Evolutionary conservation across 164 flowering plant genomes (phyloP).

Genomic region (Santalum album): DNA sequence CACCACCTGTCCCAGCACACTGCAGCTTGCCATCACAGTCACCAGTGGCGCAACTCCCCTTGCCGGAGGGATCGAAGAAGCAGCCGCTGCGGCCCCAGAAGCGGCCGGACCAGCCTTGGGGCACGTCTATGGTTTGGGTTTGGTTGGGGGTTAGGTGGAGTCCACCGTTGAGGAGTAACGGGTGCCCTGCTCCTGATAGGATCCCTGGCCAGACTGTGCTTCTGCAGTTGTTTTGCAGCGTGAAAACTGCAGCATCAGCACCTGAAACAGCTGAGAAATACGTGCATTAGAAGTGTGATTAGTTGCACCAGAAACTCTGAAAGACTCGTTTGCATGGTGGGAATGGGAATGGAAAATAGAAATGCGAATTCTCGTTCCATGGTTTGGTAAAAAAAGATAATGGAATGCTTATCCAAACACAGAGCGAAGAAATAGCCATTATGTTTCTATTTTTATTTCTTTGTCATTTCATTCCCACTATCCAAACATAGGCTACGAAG

Average conservation of each 20-base stretch:
- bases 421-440: no score
- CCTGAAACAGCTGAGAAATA: slow-evolving; percentile 11
- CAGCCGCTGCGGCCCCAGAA: slow-evolving; percentile 35
- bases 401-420: no score
- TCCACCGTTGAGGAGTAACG: slow-evolving; percentile 26
- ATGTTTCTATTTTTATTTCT: no score
- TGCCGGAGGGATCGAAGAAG: slow-evolving; percentile 23
- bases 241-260: slow-evolving; percentile 23
- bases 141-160: slow-evolving; percentile 19
- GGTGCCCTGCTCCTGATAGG: slow-evolving; percentile 25
- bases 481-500: no score
- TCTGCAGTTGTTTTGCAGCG: slow-evolving; percentile 27
- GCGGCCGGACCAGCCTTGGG: slow-evolving; percentile 41
- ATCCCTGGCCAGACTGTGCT: slow-evolving; percentile 37
- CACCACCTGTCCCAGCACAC: slow-evolving; percentile 36
- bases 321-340: no score
- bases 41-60: slow-evolving; percentile 28
- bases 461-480: no score
- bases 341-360: no score
- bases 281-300: no score
- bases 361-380: no score
- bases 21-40: slow-evolving; percentile 31
- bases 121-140: slow-evolving; percentile 7
- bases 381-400: no score
- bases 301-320: no score